phyloP scores from a whole-genome alignment of 1,284 basidiomycete species.

The Moesziomyces sp. region DNA sequence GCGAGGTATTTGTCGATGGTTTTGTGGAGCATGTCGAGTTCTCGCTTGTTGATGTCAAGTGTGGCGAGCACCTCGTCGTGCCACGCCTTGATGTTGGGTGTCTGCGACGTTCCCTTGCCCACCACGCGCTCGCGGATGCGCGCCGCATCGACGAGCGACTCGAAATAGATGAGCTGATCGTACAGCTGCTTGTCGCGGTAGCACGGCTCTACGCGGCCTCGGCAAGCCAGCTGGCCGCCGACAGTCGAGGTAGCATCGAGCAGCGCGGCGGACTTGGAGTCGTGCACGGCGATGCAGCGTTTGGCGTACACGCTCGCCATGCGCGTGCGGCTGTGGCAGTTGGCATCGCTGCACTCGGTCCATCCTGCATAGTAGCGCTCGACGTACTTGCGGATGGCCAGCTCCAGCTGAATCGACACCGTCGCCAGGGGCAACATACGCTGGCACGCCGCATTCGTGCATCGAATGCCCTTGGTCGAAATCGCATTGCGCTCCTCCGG shows the following conservation, averaged over 20 bases:
- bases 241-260: conserved; percentile 18
- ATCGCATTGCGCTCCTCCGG: conserved; percentile 27
- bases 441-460: conserved; percentile 30
- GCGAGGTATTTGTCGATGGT: conserved; percentile 57
- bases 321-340: conserved; percentile 84
- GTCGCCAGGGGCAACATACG: conserved; percentile 31
- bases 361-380: conserved; percentile 87
- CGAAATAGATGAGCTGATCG: conserved; percentile 63
- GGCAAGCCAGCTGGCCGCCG: conserved; percentile 36
- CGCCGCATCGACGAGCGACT: conserved; percentile 53
- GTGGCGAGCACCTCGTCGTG: conserved; percentile 42
- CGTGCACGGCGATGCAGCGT: conserved; percentile 58
- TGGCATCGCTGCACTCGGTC: conserved; percentile 86
- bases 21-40: conserved; percentile 31
- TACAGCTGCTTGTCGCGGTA: conserved; percentile 65
- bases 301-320: conserved; percentile 91
- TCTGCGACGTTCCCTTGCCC: background rate
- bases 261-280: conserved; percentile 23
- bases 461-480: conserved; percentile 40
- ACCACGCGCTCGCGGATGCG: conserved; percentile 22
- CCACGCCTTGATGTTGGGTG: conserved; percentile 19
- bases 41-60: conserved; percentile 33
- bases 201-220: conserved; percentile 38
- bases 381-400: conserved; percentile 82
- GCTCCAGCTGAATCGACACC: conserved; percentile 78